Evolutionary conservation across 2,329 filamentous ascomycete species (phyloP).

Genomic region (Talaromyces funiculosus): DNA sequence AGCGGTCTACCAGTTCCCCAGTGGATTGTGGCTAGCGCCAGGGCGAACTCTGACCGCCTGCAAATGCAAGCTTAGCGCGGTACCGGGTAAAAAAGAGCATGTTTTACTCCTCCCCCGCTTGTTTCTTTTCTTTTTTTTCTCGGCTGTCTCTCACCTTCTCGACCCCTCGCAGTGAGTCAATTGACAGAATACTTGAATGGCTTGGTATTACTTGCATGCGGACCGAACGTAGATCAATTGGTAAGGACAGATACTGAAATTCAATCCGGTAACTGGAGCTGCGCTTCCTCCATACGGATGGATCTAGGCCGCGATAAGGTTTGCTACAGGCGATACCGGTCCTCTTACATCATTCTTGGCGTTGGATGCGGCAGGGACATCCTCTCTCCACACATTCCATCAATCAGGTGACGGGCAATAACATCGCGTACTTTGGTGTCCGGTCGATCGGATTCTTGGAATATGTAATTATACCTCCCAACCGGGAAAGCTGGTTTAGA

Average conservation of each 20-base stretch:
- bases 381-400: neutral
- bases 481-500: too few relatives aligned
- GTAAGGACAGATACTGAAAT: too few relatives aligned
- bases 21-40: neutral
- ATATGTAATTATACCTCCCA: too few relatives aligned
- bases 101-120: slow-evolving; percentile 1
- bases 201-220: neutral
- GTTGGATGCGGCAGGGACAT: neutral
- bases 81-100: neutral
- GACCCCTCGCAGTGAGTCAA: neutral
- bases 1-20: neutral
- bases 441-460: too few relatives aligned
- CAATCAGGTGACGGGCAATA: neutral
- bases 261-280: too few relatives aligned
- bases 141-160: neutral
- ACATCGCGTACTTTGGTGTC: too few relatives aligned
- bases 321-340: slow-evolving; percentile 1
- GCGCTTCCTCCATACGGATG: neutral
- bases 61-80: slow-evolving; percentile 1
- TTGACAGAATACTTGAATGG: neutral
- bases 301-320: neutral
- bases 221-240: too few relatives aligned
- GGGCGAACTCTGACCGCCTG: slow-evolving; percentile 3
- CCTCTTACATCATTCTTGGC: neutral
- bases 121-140: neutral